Evolutionary conservation across 768 basidiomycete genomes (phyloP), one percentile per base, ranked within the genome.

Genomic region (Amanita phalloides): DNA sequence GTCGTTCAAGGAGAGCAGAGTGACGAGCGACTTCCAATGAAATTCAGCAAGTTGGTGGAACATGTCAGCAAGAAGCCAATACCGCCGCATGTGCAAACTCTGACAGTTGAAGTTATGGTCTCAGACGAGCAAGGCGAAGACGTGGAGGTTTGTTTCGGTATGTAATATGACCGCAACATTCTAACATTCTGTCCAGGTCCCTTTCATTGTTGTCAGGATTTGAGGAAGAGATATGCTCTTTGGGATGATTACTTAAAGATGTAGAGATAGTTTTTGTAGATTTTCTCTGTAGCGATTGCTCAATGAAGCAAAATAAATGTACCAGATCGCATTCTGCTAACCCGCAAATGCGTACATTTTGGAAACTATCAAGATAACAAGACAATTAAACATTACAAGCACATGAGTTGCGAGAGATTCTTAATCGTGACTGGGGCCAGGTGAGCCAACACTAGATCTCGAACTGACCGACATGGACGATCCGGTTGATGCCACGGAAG

Each of bases 51-150:
- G 55, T 75, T 99, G 26, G 93, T 95, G 8, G 95, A 97, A 66
- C 77, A 77, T 50, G 92, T 99, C 52, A 92, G 88, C 73, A 97
- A 90, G 81, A 97, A 94, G 70, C 81, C 91, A 5, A 78, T 98
- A 54, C 84, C 84, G 10, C 79, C 87, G 7, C 84, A 92, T 62
- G 76, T 77, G 53, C 92, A 83, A 61, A 84, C 91, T 59, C 75
- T 98, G 36, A 74, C 95, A 41, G 90, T 93, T 11, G 96, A 97
- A 68, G 81, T 97, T 45, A 95, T 98, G 91, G 86, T 86, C 23
- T 81, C 79, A 52, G 94, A 97, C 61, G 90, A 91, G 61, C 79
- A 89, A 10, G 91, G 80, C 48, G 95, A 97, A 66, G 95, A 97
- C 62, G 93, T 98, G 17, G 95, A 98, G 76, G 92, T 89, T 58